Conservation (phyloP, 805 yeast species). For the Saccharomyces mikatae region DNA sequence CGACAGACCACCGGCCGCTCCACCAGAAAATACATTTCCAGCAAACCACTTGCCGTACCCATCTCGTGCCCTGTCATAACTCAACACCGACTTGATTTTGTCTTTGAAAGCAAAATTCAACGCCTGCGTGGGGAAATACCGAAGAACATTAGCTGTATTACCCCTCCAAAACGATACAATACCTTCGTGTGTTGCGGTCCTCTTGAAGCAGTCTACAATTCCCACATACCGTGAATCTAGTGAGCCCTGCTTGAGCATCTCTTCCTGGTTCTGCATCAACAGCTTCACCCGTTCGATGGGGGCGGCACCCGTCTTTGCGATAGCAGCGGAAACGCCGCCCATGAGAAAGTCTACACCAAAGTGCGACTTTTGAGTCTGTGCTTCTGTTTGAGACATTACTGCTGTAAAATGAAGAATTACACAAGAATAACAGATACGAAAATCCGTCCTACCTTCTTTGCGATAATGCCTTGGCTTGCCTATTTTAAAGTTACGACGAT, state of each 20-base stretch:
- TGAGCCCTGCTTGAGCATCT: slow-evolving; percentile 97
- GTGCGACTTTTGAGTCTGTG: slow-evolving; percentile 14
- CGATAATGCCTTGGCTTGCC: background rate
- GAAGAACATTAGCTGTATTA: slow-evolving; percentile 96
- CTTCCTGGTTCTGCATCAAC: slow-evolving; percentile 95
- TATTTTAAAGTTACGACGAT: background rate
- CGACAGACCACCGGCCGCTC: slow-evolving; percentile 82
- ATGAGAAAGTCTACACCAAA: slow-evolving; percentile 63
- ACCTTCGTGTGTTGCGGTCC: slow-evolving; percentile 94
- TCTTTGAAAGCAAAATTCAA: slow-evolving; percentile 98
- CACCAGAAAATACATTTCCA: slow-evolving; percentile 98
- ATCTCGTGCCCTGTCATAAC: slow-evolving; percentile 86
- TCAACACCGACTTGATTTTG: slow-evolving; percentile 89
- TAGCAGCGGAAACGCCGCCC: slow-evolving; percentile 98
- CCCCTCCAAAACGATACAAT: slow-evolving; percentile 95
- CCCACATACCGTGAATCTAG: slow-evolving; percentile 78
- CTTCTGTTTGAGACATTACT: background rate
- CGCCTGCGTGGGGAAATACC: slow-evolving; percentile 99
- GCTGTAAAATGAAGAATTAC: background rate
- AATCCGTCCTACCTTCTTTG: background rate
- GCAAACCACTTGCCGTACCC: slow-evolving; percentile 91
- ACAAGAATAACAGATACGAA: background rate
- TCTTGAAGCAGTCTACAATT: slow-evolving; percentile 86
- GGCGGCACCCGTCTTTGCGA: slow-evolving; percentile 92
- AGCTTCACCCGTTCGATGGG: slow-evolving; percentile 96